Evolutionary conservation across 2,329 filamentous ascomycete species (phyloP), one percentile per base, ranked within the genome.

Genomic region (Ilyonectria robusta): DNA sequence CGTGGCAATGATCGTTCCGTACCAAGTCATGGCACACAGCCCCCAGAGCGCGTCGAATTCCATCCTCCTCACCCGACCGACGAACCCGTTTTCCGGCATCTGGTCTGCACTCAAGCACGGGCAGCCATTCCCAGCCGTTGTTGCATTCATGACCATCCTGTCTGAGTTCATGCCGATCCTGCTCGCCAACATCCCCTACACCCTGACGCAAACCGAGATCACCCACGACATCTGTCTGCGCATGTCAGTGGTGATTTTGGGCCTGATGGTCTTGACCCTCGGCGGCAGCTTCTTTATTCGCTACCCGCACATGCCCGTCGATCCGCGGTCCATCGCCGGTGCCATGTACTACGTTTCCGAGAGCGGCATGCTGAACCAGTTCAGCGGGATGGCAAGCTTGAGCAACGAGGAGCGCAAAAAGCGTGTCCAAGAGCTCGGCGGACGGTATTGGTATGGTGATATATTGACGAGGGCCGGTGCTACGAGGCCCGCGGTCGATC

Each of bases 141-240:
- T 84, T 10, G 81, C 83, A 0, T 68, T 82, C 6, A 81, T 83
- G 53, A 78, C 83, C 4, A 80, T 87, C 23, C 76, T 86, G 2
- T 81, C 84, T 23, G 85, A 88, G 55, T 82, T 86, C 54, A 81
- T 88, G n/a, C 85, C 85, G 1, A 77, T 87, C 21, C 77, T 85
- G 2, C 79, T 88, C 3, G 80, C 84, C 70, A 87, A 86, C 66
- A 79, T 87, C 2, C 83, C 85, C 0, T 85, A 84, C 73, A 83
- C 80, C 59, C 78, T 82, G 2, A 80, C 81, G 0, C 82, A 84
- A 58, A 81, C 80, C 1, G 75, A 78, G 37, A 72, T 73, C 17
- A 80, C 83, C 0, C 82, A 84, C 54, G 77, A 77, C 0, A 75
- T 82, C 6, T 86, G 83, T 67, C 79, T 82, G 1, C 80, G 81